phyloP scores from a whole-genome alignment of 1,284 basidiomycete genomes.

The Pyrrhoderma noxium region DNA sequence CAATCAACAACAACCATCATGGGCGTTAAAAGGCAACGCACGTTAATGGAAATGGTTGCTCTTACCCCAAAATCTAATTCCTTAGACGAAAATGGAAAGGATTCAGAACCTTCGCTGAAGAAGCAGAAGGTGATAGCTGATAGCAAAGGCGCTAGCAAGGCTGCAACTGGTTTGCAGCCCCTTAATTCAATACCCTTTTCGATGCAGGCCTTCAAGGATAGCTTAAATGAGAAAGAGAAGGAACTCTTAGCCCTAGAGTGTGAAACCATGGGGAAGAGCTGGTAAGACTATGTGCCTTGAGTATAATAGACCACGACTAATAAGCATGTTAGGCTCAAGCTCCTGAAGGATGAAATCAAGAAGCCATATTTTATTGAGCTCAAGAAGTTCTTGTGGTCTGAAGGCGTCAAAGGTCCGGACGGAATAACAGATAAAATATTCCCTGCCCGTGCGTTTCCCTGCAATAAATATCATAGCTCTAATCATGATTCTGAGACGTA shows the following conservation, averaged over 20 bases:
- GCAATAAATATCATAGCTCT: too few species aligned
- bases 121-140: too few species aligned
- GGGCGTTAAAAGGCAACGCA: conserved; percentile 53
- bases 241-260: conserved; percentile 59
- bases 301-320: background rate
- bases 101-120: too few species aligned
- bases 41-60: conserved; percentile 56
- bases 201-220: conserved; percentile 43
- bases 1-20: conserved; percentile 21
- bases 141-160: too few species aligned
- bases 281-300: conserved; percentile 38
- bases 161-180: conserved; percentile 29
- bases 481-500: background rate
- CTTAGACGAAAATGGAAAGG: too few species aligned
- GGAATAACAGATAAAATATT: conserved; percentile 50
- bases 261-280: conserved; percentile 65
- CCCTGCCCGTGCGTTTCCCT: conserved; percentile 47
- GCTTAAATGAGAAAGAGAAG: conserved; percentile 51
- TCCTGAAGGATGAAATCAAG: conserved; percentile 64
- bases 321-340: conserved; percentile 47
- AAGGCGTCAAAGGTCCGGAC: conserved; percentile 53
- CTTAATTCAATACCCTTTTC: conserved; percentile 70
- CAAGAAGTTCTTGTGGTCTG: conserved; percentile 61
- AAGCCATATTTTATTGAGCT: conserved; percentile 69
- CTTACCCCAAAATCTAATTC: conserved; percentile 27